Evolutionary conservation across 2,329 filamentous ascomycete species (phyloP).

Genomic region (Emericellopsis cladophorae): DNA sequence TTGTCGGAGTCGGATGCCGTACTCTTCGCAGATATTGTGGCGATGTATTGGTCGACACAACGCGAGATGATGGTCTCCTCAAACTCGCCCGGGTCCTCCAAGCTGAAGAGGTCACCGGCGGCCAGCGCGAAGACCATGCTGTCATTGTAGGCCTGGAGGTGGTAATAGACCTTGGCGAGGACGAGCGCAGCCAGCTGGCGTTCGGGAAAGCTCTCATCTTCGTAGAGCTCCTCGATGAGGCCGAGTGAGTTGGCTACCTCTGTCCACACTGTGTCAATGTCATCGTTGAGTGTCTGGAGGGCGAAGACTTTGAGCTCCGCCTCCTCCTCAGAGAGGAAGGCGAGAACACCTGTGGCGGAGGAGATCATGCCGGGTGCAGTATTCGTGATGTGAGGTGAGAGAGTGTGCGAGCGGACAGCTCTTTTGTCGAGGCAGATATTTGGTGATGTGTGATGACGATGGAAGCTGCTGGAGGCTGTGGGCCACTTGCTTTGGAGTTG

Average conservation of each 20-base stretch:
- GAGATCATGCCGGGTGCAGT: constrained; percentile 69
- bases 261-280: constrained; percentile 95
- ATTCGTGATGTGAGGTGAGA: neutral
- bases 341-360: constrained; percentile 87
- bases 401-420: too few species aligned
- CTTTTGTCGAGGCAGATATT: neutral
- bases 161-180: constrained; percentile 96
- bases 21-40: constrained; percentile 46
- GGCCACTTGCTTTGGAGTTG: too few species aligned
- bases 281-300: constrained; percentile 85
- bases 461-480: neutral
- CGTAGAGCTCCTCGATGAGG: constrained; percentile 94
- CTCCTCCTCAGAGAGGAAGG: constrained; percentile 91
- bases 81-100: constrained; percentile 84
- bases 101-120: constrained; percentile 87
- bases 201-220: constrained; percentile 90
- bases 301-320: constrained; percentile 90
- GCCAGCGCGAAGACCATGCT: constrained; percentile 97
- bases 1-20: constrained; percentile 27
- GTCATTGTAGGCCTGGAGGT: constrained; percentile 97
- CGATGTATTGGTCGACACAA: constrained; percentile 96
- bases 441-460: neutral
- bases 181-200: constrained; percentile 89
- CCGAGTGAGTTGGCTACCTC: constrained; percentile 87
- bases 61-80: constrained; percentile 98